Evolutionary conservation across 805 yeast genomes (phyloP).

Genomic region (Candida piceae): DNA sequence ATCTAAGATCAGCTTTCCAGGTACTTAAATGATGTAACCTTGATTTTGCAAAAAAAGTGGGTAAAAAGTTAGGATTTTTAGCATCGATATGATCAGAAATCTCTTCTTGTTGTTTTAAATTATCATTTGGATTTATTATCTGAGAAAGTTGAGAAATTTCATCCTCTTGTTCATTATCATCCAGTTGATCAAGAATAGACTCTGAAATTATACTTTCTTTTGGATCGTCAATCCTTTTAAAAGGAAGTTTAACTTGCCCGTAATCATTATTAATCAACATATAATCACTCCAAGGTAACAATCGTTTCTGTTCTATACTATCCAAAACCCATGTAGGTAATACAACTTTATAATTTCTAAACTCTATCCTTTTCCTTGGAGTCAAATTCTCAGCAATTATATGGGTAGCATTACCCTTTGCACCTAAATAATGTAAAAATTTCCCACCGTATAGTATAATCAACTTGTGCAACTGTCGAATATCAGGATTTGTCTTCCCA

Average conservation of each 20-base stretch:
- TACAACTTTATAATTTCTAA: constrained; percentile 67
- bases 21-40: constrained; percentile 83
- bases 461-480: constrained; percentile 62
- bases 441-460: constrained; percentile 78
- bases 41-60: constrained; percentile 71
- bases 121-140: constrained; percentile 9
- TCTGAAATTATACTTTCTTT: too few relatives aligned
- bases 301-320: constrained; percentile 41
- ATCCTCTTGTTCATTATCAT: constrained; percentile 3
- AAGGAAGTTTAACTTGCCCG: constrained; percentile 45
- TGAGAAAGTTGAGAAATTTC: constrained; percentile 9
- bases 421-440: constrained; percentile 60
- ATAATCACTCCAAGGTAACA: constrained; percentile 70
- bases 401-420: constrained; percentile 77
- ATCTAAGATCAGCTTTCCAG: constrained; percentile 75
- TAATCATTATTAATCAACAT: constrained; percentile 46
- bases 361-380: constrained; percentile 65
- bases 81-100: constrained; percentile 44
- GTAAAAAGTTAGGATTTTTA: constrained; percentile 69
- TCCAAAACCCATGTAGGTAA: constrained; percentile 79
- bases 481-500: constrained; percentile 84
- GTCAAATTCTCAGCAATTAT: constrained; percentile 77
- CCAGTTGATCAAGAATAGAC: constrained; percentile 2
- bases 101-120: constrained; percentile 5
- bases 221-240: constrained; percentile 12